Conservation (phyloP, 2,329 filamentous ascomycete species). For the Penicillium sp. region DNA sequence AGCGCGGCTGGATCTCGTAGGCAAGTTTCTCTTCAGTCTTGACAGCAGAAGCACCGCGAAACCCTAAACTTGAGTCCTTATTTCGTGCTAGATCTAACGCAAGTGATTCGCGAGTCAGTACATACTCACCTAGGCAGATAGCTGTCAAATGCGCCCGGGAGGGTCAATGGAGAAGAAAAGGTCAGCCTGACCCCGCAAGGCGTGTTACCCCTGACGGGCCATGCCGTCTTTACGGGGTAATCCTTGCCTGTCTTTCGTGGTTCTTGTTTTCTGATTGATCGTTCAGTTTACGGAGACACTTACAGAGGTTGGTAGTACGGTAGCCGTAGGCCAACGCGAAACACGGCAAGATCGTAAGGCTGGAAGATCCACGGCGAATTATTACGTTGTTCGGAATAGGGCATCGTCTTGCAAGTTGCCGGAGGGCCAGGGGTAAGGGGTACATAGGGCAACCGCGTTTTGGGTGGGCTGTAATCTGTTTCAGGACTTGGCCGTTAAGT, state of each 20-base stretch:
- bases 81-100: not conserved
- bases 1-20: not conserved
- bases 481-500: not conserved
- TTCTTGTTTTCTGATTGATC: not conserved
- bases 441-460: not conserved
- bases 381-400: conserved; percentile 1
- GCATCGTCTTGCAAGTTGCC: not conserved
- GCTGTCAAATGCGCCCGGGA: not conserved
- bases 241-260: not conserved
- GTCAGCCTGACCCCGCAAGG: not conserved
- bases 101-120: not conserved
- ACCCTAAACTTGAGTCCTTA: not conserved
- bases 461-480: not conserved
- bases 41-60: not conserved
- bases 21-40: not conserved
- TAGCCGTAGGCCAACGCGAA: not conserved
- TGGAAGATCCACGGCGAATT: not conserved
- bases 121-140: no score
- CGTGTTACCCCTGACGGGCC: not conserved
- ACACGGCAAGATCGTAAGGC: not conserved
- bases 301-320: not conserved
- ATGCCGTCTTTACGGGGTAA: not conserved
- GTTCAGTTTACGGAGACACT: not conserved
- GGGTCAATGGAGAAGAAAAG: not conserved
- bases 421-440: not conserved